Evolutionary conservation across 805 yeast genomes (phyloP).

Genomic region (Suhomyces vadensis): DNA sequence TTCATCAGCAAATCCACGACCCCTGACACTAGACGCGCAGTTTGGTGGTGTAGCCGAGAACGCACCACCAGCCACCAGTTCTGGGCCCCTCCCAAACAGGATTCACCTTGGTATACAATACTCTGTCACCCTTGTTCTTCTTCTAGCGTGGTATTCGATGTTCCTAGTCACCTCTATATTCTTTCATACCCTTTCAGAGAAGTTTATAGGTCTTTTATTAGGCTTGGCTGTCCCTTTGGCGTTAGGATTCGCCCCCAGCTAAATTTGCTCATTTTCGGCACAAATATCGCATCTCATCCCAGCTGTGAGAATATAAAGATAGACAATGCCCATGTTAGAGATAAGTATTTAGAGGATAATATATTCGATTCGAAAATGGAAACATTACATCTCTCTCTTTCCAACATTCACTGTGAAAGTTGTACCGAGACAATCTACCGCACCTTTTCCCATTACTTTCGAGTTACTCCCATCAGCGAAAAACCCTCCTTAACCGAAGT

Average conservation of each 20-base stretch:
- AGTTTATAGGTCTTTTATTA: constrained; percentile 42
- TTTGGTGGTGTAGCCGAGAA: too few species aligned
- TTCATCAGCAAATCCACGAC: neutral
- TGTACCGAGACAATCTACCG: constrained; percentile 44
- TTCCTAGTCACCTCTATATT: constrained; percentile 47
- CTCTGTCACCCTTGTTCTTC: constrained; percentile 10
- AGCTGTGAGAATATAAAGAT: neutral
- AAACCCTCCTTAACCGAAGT: constrained; percentile 14
- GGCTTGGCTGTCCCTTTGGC: constrained; percentile 35
- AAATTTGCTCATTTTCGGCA: neutral
- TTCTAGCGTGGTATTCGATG: constrained; percentile 39
- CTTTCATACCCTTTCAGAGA: constrained; percentile 51
- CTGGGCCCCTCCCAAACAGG: neutral
- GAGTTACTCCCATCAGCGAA: constrained; percentile 9
- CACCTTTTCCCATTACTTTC: constrained; percentile 24
- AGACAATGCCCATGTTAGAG: neutral
- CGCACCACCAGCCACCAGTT: neutral
- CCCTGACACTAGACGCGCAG: neutral
- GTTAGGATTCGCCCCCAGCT: constrained; percentile 1
- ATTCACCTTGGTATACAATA: neutral
- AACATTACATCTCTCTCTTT: constrained; percentile 26
- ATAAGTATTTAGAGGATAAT: constrained; percentile 3
- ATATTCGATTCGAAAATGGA: constrained; percentile 21
- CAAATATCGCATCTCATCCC: constrained; percentile 1
- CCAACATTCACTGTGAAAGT: constrained; percentile 57